Evolutionary conservation across 768 basidiomycete genomes (phyloP), one percentile per base, ranked within the genome.

Genomic region (Galerina marginata): DNA sequence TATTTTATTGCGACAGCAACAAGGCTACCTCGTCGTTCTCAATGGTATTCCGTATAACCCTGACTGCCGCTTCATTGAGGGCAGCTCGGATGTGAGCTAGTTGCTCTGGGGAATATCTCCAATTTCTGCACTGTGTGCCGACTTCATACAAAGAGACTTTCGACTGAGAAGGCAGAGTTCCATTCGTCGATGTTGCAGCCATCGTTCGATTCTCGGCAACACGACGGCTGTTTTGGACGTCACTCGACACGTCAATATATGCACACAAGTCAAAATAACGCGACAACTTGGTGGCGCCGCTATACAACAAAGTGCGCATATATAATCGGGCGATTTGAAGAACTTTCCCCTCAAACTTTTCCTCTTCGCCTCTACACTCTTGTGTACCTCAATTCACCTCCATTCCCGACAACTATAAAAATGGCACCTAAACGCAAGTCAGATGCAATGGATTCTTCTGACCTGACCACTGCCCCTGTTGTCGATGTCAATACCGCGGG

Each of bases 101-200:
- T 56, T 85, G 79, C 47, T 87, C 83, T 12, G 81, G 76, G 0
- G 95, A 95, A 73, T 89, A 97, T 52, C 95, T 80, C 97, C 97
- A 99, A 71, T 95, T 87, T 56, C 80, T 86, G 75, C 80, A 93
- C 69, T 95, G 93, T 0, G 91, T 92, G 66, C 91, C 92, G 42
- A 81, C 84, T 67, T 93, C 86, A 65, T 93, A 95, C 2, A 92
- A 71, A 0, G 90, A 56, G 77, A 58, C 60, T 75, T 72, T 77
- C 76, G 56, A 58, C 39, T 56, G 67, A 40, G 46, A 50, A 56
- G 59, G 15, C 6, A 48, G 46, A 47, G 29, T 14, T 26, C 20
- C 50, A 46, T 54, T 56, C 15, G 38, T 48, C n/a, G 52, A 39
- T 20, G 46, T 58, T 44, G 56, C 50, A 58, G 52, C 33, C 56